Evolutionary conservation across 2,329 filamentous ascomycete species (phyloP).

Genomic region (Neoascochyta sp.): DNA sequence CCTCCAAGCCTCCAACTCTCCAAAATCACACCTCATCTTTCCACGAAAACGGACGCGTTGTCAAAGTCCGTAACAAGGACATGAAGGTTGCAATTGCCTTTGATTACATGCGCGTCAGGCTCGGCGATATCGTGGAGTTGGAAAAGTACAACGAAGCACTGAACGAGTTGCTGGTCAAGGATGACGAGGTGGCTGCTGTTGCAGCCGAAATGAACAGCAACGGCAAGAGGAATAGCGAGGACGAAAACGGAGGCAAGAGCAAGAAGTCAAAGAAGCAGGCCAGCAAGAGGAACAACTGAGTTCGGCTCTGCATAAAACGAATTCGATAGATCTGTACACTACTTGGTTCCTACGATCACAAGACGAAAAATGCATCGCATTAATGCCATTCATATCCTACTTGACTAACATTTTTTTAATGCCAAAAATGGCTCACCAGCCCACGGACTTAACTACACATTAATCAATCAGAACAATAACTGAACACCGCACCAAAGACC

Average conservation of each 20-base stretch:
- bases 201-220: conserved; percentile 19
- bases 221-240: conserved; percentile 30
- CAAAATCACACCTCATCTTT: conserved; percentile 8
- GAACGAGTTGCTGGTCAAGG: conserved; percentile 50
- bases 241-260: conserved; percentile 17
- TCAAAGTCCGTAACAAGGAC: conserved; percentile 44
- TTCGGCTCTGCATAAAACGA: background rate
- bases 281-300: conserved; percentile 25
- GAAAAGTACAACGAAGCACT: conserved; percentile 61
- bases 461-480: too few species aligned
- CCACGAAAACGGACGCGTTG: conserved; percentile 25
- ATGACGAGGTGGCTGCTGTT: conserved; percentile 18
- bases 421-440: too few species aligned
- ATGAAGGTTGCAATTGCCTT: conserved; percentile 70
- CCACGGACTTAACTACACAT: too few species aligned
- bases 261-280: conserved; percentile 26
- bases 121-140: conserved; percentile 67
- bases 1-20: conserved; percentile 8
- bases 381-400: too few species aligned
- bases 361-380: too few species aligned
- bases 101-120: conserved; percentile 71
- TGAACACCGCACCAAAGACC: too few species aligned
- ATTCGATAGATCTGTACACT: background rate
- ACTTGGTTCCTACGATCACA: background rate
- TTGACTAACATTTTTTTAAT: too few species aligned